Evolutionary conservation across 2,329 filamentous ascomycete species (phyloP), one percentile per base, ranked within the genome.

Genomic region (Botrytis aclada): DNA sequence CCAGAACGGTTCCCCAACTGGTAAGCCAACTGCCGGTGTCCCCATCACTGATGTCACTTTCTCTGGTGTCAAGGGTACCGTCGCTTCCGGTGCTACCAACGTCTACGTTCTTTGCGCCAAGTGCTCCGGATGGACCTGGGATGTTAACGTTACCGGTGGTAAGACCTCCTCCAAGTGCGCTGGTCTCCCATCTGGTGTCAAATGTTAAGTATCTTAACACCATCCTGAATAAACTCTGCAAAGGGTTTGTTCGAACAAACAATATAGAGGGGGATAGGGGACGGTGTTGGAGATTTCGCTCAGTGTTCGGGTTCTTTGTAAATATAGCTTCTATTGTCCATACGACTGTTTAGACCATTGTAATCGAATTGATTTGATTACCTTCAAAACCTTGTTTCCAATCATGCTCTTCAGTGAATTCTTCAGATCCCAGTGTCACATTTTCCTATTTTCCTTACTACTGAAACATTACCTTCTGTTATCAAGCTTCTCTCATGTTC

Each of bases 121-220:
- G 58, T 88, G 86, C 80, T 83, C 81, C 8, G 82, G 84, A 80
- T 90, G 87, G 86, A 86, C 83, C 25, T 89, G 86, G 85, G 82
- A 79, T 22, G 84, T 86, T 74, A 79, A 75, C 61, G 81, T 89
- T 54, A 86, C 85, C 32, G 88, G 88, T 56, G 88, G 88, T 67
- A 83, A 85, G 77, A 83, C 77, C 18, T 83, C 82, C 79, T 77
- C 76, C 64, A 77, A 78, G 34, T 86, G 85, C 76, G 61, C 79
- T 75, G 83, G 84, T 74, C 77, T 84, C 45, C 77, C 78, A 63
- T 20, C 71, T 20, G 77, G 74, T 60, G 78, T 74, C 65, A 72
- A 70, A 34, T 79, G 77, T 74, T 79, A 78, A 70, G 61, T 58
- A 14, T 4, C n/a, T 61, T 70, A 39, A 47, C 29, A 47, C 16